Conservation (phyloP, 2,329 filamentous ascomycete genomes). For the Fulvia fulva region DNA sequence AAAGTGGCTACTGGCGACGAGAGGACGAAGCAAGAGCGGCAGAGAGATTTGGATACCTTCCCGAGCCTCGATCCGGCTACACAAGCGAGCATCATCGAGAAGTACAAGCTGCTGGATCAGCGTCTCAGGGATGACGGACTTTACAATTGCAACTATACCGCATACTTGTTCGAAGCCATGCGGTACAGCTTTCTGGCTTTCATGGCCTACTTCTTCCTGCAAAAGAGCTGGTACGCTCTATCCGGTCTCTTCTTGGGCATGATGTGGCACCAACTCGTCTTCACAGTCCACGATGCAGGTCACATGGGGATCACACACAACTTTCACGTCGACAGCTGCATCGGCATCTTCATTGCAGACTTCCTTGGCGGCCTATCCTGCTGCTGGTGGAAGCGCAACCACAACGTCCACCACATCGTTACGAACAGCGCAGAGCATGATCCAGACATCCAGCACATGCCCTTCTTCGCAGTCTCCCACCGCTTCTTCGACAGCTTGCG, state of each 20-base stretch:
- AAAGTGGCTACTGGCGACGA: slow-evolving; percentile 58
- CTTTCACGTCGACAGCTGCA: slow-evolving; percentile 75
- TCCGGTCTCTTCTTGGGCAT: slow-evolving; percentile 73
- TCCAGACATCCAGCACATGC: slow-evolving; percentile 79
- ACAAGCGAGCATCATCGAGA: slow-evolving; percentile 70
- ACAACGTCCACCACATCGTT: slow-evolving; percentile 95
- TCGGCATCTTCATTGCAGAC: slow-evolving; percentile 87
- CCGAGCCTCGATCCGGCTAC: slow-evolving; percentile 69
- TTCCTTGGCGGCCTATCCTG: slow-evolving; percentile 84
- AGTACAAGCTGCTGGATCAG: slow-evolving; percentile 75
- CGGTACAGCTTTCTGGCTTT: slow-evolving; percentile 68
- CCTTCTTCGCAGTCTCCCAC: slow-evolving; percentile 64
- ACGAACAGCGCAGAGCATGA: slow-evolving; percentile 95
- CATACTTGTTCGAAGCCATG: slow-evolving; percentile 69
- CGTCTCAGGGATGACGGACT: slow-evolving; percentile 70
- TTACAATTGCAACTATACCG: slow-evolving; percentile 77
- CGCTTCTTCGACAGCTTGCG: slow-evolving; percentile 61
- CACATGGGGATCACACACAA: slow-evolving; percentile 97
- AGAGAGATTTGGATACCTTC: slow-evolving; percentile 74
- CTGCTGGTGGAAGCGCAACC: slow-evolving; percentile 95
- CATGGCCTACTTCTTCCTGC: slow-evolving; percentile 52
- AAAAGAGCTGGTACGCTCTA: slow-evolving; percentile 44
- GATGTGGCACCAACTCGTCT: slow-evolving; percentile 93
- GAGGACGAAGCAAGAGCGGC: slow-evolving; percentile 69
- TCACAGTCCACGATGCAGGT: slow-evolving; percentile 89